Base-by-base conservation (phyloP, 495 filamentous ascomycete genomes). In the Coniosporium apollinis region DNA sequence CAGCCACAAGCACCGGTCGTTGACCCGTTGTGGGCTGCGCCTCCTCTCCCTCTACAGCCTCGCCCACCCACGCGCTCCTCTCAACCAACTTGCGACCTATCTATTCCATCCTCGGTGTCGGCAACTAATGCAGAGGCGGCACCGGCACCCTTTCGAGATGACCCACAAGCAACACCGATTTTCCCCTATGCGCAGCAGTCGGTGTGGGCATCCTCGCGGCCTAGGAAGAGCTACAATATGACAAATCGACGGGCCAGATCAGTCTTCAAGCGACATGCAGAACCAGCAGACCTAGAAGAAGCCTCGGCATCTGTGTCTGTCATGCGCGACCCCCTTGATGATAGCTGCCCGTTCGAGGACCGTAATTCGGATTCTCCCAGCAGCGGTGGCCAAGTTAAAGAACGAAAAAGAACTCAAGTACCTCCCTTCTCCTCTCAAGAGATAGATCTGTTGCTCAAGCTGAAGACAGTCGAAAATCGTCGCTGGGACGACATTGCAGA, bases 391-490 rank as follows among this genome's bases (percentile, higher is more conserved):
- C 24, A 7, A 26, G 24, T 26, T 7, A 7, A 26, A 26, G 24
- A n/a, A 8, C 28, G n/a, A 20, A 29, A 2, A 39, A 39, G 18
- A 34, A 18, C 10, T 39, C 37, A 5, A 8, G 37, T n/a, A 13
- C 9, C 19, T 31, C 10, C 14, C 16, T 30, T 14, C 15, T 48
- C 37, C 37, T 38, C 37, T 6, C 17, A 34, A 14, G 39, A 46
- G 10, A 39, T 46, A 32, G 46, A 49, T 22, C 34, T 49, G 8
- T 26, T 49, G 22, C 41, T 49, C 33, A 39, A 35, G 14, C 30
- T 46, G 19, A 49, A 49, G 21, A 43, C 43, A 17, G 22, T 46
- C 5, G 46, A 49, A 11, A 19, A 30, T 3, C 18, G 31, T 19
- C 18, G 35, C 1, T 49, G 46, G 46, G 39, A 45, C 28, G 22